Conservation (phyloP, 805 yeast genomes). For the Millerago galiae region DNA sequence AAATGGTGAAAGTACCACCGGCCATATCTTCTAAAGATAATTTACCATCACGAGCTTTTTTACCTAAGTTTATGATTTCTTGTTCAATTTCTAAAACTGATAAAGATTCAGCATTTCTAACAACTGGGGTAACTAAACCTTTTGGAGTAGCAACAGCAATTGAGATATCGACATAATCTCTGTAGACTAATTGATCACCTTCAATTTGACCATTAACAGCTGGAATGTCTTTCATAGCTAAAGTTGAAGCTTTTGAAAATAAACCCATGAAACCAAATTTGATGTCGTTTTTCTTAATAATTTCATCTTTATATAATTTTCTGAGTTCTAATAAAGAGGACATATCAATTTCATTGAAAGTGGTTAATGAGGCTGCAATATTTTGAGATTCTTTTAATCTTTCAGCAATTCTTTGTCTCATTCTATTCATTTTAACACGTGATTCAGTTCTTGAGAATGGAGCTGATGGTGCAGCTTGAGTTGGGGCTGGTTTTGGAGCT, state of each 20-base stretch:
- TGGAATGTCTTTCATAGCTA: constrained; percentile 93
- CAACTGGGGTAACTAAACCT: constrained; percentile 97
- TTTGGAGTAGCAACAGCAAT: constrained; percentile 98
- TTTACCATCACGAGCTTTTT: constrained; percentile 95
- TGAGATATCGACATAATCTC: constrained; percentile 94
- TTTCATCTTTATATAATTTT: constrained; percentile 93
- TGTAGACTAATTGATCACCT: constrained; percentile 87
- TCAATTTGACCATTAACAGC: constrained; percentile 95
- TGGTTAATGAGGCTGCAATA: constrained; percentile 96
- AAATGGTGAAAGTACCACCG: constrained; percentile 98
- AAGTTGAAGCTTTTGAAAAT: constrained; percentile 85
- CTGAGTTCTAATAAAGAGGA: constrained; percentile 86
- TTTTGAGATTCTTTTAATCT: constrained; percentile 98
- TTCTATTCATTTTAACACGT: constrained; percentile 97
- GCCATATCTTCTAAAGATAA: constrained; percentile 97
- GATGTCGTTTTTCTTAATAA: constrained; percentile 86
- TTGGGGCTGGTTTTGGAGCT: constrained; percentile 9
- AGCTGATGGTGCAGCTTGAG: constrained; percentile 21
- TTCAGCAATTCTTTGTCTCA: constrained; percentile 98
- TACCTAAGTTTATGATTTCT: constrained; percentile 76
- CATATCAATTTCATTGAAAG: constrained; percentile 98
- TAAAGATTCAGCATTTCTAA: constrained; percentile 92
- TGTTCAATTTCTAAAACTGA: constrained; percentile 84
- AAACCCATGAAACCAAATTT: constrained; percentile 99
- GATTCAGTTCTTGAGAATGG: constrained; percentile 77